Conservation (phyloP, 1,139 yeast species). For the Suhomyces panamericanus region DNA sequence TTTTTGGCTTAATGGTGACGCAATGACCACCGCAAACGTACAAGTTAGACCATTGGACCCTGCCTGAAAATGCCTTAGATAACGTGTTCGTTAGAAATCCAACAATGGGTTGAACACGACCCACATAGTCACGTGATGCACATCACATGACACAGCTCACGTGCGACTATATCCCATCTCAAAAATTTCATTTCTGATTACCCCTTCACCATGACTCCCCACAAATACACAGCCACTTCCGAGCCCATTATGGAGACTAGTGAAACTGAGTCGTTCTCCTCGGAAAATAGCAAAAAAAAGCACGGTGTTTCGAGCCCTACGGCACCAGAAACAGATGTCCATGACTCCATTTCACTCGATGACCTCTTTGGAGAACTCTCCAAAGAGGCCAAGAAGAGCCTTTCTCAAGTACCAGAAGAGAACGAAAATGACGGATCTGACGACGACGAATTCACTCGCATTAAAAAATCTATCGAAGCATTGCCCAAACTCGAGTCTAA, state of each 20-base stretch:
- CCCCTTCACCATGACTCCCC: slow-evolving; percentile 9
- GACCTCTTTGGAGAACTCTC: slow-evolving; percentile 17
- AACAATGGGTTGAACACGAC: neutral
- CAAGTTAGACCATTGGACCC: no score
- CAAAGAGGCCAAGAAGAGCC: slow-evolving; percentile 12
- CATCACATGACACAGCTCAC: neutral
- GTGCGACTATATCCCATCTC: slow-evolving; percentile 3
- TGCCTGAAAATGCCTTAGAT: no score
- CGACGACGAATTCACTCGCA: slow-evolving; percentile 26
- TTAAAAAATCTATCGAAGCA: slow-evolving; percentile 30
- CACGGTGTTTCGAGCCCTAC: slow-evolving; percentile 1
- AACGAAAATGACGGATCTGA: slow-evolving; percentile 13
- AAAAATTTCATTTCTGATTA: slow-evolving; percentile 1
- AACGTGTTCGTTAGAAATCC: neutral
- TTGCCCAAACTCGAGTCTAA: slow-evolving; percentile 41
- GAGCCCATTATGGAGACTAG: slow-evolving; percentile 19
- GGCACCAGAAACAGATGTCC: slow-evolving; percentile 1
- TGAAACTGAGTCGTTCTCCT: slow-evolving; percentile 20
- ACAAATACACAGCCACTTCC: slow-evolving; percentile 5
- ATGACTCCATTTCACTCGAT: slow-evolving; percentile 15
- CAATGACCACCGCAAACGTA: no score
- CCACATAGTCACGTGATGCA: neutral
- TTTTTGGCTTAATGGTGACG: no score
- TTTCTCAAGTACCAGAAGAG: slow-evolving; percentile 1
- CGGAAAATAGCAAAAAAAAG: slow-evolving; percentile 13